These are phyloP conservation scores for Prunus fruticosa DNA, from an alignment of 306 rosid species.

Conservation along the genomic window DNA sequence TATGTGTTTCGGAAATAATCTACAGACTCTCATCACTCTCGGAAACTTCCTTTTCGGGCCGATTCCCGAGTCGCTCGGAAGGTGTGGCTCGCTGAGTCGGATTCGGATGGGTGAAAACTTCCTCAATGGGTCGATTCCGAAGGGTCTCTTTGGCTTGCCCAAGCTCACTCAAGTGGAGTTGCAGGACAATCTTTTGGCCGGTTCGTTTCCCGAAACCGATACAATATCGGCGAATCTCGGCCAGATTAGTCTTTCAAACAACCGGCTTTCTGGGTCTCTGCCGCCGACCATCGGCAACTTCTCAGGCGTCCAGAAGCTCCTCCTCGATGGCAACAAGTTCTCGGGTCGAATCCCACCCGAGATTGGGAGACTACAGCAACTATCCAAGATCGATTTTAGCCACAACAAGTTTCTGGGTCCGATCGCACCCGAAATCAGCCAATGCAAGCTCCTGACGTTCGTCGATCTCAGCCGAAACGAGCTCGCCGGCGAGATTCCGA, in stretches of 20 bases:
- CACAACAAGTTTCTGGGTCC: conserved; percentile 74
- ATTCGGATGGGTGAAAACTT: conserved; percentile 91
- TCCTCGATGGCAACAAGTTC: conserved; percentile 81
- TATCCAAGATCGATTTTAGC: conserved; percentile 82
- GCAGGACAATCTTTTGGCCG: conserved; percentile 66
- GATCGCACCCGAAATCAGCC: conserved; percentile 63
- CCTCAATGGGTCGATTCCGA: conserved; percentile 84
- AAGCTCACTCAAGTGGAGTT: conserved; percentile 80
- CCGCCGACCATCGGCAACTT: conserved; percentile 83
- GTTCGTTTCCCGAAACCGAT: conserved; percentile 55
- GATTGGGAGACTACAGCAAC: conserved; percentile 80
- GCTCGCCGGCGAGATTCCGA: conserved; percentile 72
- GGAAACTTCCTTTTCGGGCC: conserved; percentile 79
- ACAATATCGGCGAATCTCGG: conserved; percentile 59
- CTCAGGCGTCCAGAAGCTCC: conserved; percentile 87
- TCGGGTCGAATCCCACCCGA: conserved; percentile 73
- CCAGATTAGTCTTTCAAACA: conserved; percentile 83
- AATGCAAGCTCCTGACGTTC: conserved; percentile 74
- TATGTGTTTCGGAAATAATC: conserved; percentile 69
- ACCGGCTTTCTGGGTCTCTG: conserved; percentile 63
- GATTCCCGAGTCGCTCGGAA: conserved; percentile 80
- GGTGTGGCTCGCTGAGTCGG: conserved; percentile 60
- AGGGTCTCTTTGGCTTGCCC: conserved; percentile 72
- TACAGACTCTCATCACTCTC: conserved; percentile 69
- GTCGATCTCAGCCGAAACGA: conserved; percentile 88